phyloP scores from a whole-genome alignment of 2,329 filamentous ascomycete species.

The Penicillium sp. region DNA sequence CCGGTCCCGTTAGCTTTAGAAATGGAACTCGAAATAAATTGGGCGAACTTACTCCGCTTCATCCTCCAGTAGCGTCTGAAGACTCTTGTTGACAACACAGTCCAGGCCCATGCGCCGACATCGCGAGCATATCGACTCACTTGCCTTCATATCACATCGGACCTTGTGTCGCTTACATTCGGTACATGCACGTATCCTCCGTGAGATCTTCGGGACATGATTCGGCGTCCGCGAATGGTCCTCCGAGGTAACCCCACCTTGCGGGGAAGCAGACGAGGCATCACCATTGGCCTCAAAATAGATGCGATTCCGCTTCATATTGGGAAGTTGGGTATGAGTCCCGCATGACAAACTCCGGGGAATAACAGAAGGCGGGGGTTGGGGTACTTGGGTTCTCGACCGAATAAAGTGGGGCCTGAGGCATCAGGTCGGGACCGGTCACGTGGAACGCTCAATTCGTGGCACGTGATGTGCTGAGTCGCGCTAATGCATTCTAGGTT shows the following conservation, averaged over 20 bases:
- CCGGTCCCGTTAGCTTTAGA: constrained; percentile 10
- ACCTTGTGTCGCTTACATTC: constrained; percentile 56
- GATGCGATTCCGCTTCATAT: constrained; percentile 41
- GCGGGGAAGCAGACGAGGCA: constrained; percentile 34
- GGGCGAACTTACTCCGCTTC: constrained; percentile 44
- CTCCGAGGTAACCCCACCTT: constrained; percentile 27
- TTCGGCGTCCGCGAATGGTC: constrained; percentile 26
- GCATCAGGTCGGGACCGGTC: constrained; percentile 12
- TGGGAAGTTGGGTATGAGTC: constrained; percentile 20
- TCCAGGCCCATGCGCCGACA: constrained; percentile 51
- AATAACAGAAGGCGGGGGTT: constrained; percentile 19
- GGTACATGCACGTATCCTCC: constrained; percentile 51
- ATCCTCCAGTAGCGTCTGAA: constrained; percentile 50
- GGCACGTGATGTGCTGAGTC: constrained; percentile 17
- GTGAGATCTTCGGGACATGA: constrained; percentile 44
- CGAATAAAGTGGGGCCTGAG: constrained; percentile 17
- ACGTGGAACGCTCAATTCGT: background rate
- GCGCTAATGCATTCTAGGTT: constrained; percentile 17
- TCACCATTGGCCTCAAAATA: constrained; percentile 40
- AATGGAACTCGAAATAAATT: constrained; percentile 12
- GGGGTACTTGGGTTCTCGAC: constrained; percentile 17
- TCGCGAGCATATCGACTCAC: constrained; percentile 50
- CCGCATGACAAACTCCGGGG: constrained; percentile 23
- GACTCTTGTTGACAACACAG: constrained; percentile 54
- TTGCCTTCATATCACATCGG: constrained; percentile 53